Evolutionary conservation across 2,329 filamentous ascomycete genomes (phyloP), one percentile per base, ranked within the genome.

Genomic region (Drechslerella dactyloides): DNA sequence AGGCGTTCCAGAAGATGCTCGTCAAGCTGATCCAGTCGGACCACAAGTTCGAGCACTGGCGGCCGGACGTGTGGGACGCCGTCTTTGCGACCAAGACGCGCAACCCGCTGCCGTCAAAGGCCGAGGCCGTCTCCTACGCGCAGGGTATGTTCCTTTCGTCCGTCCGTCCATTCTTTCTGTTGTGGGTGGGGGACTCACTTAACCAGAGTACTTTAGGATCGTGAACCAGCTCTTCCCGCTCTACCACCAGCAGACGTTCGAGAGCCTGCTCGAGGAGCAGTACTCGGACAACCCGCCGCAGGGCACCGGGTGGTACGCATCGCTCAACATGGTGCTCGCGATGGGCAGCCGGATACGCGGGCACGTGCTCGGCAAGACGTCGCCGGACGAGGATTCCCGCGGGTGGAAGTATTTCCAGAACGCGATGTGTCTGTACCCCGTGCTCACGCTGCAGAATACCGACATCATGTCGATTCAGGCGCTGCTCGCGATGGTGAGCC

Each of bases 221-320:
- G 97, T 99, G 84, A 99, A 99, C 82, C 94, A 91, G 86, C 93
- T 97, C 86, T 96, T 97, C 78, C 94, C 94, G 4, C 83, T 99
- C 2, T 99, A 96, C 78, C 94, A 99, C 79, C 93, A 97, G 79
- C 93, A 93, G 0, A 97, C 94, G 0, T 99, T 99, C 78, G 97
- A 97, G 91, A 93, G 97, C 78, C 83, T 97, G 3, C 92, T 97
- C 33, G 92, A 97, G 78, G 87, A 90, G 75, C 93, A 97, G 78
- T 99, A 97, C 80, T 96, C 92, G 0, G 83, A 87, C 55, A 90
- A 97, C 75, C 93, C 93, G 0, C 97, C 97, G 75, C 89, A 96
- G 78, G 93, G 93, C 27, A 96, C 92, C 4, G 94, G 94, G 1
- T 99, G 94, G 94, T 99, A 94, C 93, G 94, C 94, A 3, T 96